Base-by-base conservation (phyloP, 306 rosid species). In the Vigna trinervia region DNA sequence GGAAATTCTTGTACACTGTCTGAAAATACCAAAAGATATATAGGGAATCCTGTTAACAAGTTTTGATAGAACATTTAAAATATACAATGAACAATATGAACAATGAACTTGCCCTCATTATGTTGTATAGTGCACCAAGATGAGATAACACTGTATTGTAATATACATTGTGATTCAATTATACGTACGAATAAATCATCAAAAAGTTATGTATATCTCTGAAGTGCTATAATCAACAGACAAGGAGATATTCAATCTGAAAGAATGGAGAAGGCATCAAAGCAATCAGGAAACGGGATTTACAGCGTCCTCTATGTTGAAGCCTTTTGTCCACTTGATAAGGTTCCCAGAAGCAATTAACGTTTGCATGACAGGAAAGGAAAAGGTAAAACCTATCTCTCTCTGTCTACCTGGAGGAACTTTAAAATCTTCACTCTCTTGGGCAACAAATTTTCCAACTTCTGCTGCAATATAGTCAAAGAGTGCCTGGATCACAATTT, bases 311-410 rank as follows among this genome's bases (percentile, higher is more conserved):
- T 91, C 90, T 3, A 96, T 89, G 82, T 59, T 82, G 96, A 96
- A 96, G 74, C 99, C 99, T 78, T 92, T 96, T 43, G 99, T 96
- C 99, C 99, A 96, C 81, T 86, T 96, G 79, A 96, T 88, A 75
- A 96, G 97, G 66, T 83, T 85, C 75, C 99, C 98, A 6, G 99
- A 90, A 51, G 91, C 81, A 78, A 96, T 88, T 51, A 97, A 92
- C 7, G 90, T 76, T 85, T 96, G 98, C 89, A 78, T 81, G 73
- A 91, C 92, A 0, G 99, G 99, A 85, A 96, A 96, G 50, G 99
- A 96, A 73, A 95, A 96, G 84, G 99, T 96, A 78, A 96, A 96
- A 75, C 99, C 99, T 62, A 96, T 92, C 86, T 92, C 96, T 85
- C 99, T 92, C 88, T 86, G 91, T 52, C 92, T 88, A 60, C 93